A percentile compares a stretch with the other conserved stretches of the same genome.
phyloP scores from a whole-genome alignment of 2,329 filamentous ascomycete genomes.

The Incumbomyces lentus region DNA sequence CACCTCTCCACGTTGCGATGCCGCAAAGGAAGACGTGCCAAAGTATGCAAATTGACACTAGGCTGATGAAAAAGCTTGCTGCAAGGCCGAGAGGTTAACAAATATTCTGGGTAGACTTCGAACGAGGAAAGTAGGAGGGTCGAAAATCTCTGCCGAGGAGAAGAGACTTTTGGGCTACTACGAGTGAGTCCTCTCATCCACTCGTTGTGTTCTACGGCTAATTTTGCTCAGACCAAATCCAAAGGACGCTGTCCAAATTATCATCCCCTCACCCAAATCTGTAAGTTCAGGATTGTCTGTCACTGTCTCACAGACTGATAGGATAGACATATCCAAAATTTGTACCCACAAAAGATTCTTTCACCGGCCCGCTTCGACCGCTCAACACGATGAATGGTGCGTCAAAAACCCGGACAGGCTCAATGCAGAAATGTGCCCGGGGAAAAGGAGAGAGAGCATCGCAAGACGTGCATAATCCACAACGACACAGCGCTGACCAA shows the following conservation, averaged over 20 bases:
- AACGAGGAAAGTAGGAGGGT: neutral
- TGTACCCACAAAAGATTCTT: neutral
- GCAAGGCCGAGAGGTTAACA: neutral
- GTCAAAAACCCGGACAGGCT: neutral
- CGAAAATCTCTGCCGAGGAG: slow-evolving; percentile 5
- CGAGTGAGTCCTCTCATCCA: slow-evolving; percentile 8
- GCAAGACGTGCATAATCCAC: too few species aligned
- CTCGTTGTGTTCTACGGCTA: neutral
- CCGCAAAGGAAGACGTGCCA: neutral
- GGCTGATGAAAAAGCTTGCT: neutral
- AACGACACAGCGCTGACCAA: too few species aligned
- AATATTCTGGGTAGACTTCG: neutral
- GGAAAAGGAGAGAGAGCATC: too few species aligned
- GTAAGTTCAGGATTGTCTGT: too few species aligned
- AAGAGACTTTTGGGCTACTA: slow-evolving; percentile 9
- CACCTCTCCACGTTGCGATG: too few species aligned
- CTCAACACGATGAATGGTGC: neutral
- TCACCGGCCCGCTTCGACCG: neutral
- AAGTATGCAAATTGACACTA: neutral
- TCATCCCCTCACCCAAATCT: neutral
- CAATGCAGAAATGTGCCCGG: too few species aligned
- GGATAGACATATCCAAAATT: neutral
- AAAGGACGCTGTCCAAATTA: neutral
- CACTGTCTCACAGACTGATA: too few species aligned
- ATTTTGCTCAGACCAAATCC: neutral